Base-by-base conservation (phyloP, 176 grass and related monocot species). In the Aegilops sharonensis region DNA sequence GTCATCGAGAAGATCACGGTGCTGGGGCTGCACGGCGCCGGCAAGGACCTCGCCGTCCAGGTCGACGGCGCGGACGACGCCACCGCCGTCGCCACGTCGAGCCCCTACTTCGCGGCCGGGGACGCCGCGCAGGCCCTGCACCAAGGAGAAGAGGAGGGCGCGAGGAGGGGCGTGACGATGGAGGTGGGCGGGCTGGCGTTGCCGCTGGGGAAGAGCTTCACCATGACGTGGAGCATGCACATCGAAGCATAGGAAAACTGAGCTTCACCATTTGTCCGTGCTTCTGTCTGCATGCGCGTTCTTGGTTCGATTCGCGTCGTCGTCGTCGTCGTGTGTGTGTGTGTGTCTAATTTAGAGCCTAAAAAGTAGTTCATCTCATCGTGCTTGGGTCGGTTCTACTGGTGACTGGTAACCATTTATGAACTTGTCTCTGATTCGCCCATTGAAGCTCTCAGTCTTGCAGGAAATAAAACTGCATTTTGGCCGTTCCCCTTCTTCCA, bases 141-240 rank as follows among this genome's bases (percentile, higher is more conserved):
- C 2, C 18, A 21, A 59, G 72, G 66, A 29, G 85, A 90, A 47
- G 45, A 48, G 39, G 89, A 83, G 69, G 80, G 64, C 8, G 87
- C 15, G 9, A 83, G 85, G 81, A 90, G 85, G 50, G 45, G 91
- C 62, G 81, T 90, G 93, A 59, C 84, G 65, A 89, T 93, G 81
- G 93, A 95, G 90, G 78, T 98, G 4, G 92, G 92, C 4, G 94
- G 97, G 47, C 83, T 98, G 52, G 84, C 83, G 27, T 64, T 98
- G 93, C 93, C 90, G 67, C 82, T 98, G 30, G 96, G 96, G 13
- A 98, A 91, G 86, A 98, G 90, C 72, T 98, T 98, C 86, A 91
- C 91, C 64, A 83, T 98, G 90, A 88, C 91, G 5, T 98, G 96
- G 93, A 89, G 77, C 43, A 89, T 95, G 88, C 88, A 45, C 27